Conservation (phyloP, 179 eudicot genomes). For the Vitellaria paradoxa region DNA sequence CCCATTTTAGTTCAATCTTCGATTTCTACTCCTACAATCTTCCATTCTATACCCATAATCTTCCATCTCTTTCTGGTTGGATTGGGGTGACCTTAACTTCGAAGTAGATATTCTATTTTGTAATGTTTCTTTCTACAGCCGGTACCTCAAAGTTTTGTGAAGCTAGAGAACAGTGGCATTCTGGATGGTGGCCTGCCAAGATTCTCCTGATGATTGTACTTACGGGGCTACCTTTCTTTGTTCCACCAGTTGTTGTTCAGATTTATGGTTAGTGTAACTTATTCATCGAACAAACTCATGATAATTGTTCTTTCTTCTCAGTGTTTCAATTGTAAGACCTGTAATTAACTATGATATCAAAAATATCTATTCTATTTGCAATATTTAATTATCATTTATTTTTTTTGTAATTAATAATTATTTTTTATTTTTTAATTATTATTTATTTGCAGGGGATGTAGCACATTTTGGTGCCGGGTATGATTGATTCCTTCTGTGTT, state of each 20-base stretch:
- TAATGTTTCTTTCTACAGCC: slow-evolving; percentile 58
- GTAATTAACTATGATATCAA: background rate
- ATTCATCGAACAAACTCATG: background rate
- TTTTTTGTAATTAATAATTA: background rate
- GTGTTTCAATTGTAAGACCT: background rate
- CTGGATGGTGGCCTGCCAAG: slow-evolving; percentile 68
- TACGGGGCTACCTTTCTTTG: slow-evolving; percentile 45
- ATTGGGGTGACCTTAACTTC: slow-evolving; percentile 36
- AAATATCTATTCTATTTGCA: background rate
- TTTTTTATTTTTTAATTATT: slow-evolving; percentile 18
- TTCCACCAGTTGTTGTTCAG: slow-evolving; percentile 47
- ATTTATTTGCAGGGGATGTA: slow-evolving; percentile 54
- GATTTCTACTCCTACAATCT: background rate
- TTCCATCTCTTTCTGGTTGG: slow-evolving; percentile 1
- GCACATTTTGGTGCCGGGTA: slow-evolving; percentile 98
- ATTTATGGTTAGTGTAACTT: slow-evolving; percentile 55
- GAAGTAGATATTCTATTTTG: slow-evolving; percentile 50
- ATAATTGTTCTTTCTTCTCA: background rate
- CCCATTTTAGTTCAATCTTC: background rate
- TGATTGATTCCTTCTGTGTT: slow-evolving; percentile 4
- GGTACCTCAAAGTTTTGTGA: slow-evolving; percentile 53
- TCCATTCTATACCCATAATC: background rate
- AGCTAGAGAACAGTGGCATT: slow-evolving; percentile 57
- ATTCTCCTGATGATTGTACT: slow-evolving; percentile 43
- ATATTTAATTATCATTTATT: slow-evolving; percentile 23